These are phyloP conservation scores for Talaromyces sp. DNA, from an alignment of 2,329 filamentous ascomycete genomes.

Conservation along the genomic window DNA sequence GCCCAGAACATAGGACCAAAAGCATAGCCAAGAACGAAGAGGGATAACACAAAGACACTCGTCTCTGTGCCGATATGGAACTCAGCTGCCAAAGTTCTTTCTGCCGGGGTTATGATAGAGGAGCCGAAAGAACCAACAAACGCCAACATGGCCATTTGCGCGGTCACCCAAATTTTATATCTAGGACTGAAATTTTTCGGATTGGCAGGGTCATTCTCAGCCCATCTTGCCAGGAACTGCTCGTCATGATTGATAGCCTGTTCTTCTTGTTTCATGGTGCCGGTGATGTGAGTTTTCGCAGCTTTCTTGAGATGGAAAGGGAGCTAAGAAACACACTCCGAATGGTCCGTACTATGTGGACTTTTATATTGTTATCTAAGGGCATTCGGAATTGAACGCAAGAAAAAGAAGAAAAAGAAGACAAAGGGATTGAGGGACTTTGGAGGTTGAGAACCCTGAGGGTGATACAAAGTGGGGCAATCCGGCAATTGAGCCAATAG, in stretches of 20 bases:
- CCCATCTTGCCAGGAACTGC: background rate
- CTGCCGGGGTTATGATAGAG: conserved; percentile 13
- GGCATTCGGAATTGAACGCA: too few relatives aligned
- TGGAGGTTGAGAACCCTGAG: too few relatives aligned
- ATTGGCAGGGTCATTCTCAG: background rate
- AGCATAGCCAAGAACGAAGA: conserved; percentile 5
- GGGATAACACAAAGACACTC: background rate
- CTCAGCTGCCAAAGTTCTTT: background rate
- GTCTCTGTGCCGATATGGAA: background rate
- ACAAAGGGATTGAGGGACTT: too few relatives aligned
- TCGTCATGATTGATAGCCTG: background rate
- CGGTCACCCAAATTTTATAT: conserved; percentile 11
- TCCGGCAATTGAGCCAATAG: too few relatives aligned
- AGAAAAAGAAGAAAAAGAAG: too few relatives aligned
- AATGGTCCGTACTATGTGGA: too few relatives aligned
- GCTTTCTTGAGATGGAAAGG: too few relatives aligned
- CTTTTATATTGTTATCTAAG: too few relatives aligned
- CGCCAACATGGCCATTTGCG: conserved; percentile 16
- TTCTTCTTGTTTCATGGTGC: background rate
- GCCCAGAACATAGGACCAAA: conserved; percentile 43
- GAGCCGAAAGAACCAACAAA: conserved; percentile 12
- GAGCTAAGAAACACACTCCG: too few relatives aligned
- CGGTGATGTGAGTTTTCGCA: too few relatives aligned
- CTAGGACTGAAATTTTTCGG: conserved; percentile 10
- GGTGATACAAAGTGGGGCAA: too few relatives aligned